Base-by-base conservation (phyloP, 2,329 filamentous ascomycete species). In the Trichoderma polysporum region DNA sequence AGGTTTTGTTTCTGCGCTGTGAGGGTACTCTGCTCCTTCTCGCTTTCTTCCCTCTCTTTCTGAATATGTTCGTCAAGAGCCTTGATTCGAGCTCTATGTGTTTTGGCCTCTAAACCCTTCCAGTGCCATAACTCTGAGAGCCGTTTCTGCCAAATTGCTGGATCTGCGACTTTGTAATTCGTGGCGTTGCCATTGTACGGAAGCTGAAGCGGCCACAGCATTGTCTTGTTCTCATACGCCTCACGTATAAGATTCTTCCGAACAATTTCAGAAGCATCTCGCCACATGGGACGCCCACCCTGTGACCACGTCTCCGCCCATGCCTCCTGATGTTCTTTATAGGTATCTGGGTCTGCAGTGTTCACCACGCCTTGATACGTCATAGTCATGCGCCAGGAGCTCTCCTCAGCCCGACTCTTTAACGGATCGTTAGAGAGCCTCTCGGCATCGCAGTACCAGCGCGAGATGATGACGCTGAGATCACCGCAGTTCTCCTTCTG, bases 221-320 rank as follows among this genome's bases (percentile, higher is more conserved):
- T 78, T 37, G 74, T 78, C 62, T 77, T 73, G 67, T 83, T 84
- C 66, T 76, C 73, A 47, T 78, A 75, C 25, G 79, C 75, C 74
- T 86, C 83, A 3, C 78, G 73, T 22, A 85, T 75, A 52, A 86
- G 74, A 0, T 74, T 76, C 52, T 74, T 72, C 39, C 80, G 76
- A 47, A 84, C 73, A 1, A 77, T 45, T 1, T 71, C 59, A 49
- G 33, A 50, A 2, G 62, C 66, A 8, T 33, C 15, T 19, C n/a
- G 29, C 19, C 50, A 7, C 2, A 22, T 47, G 0, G 61, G 47
- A 56, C 50, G 66, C 12, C 60, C 33, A 1, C 17, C 15, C 22
- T 19, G 17, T 7, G 41, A 22, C 66, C 58, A 67, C 31, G 19
- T 52, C 25, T 49, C n/a, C 19, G 45, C 33, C 66, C 66, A 68